phyloP scores from a whole-genome alignment of 2,329 filamentous ascomycete genomes.

The Ascocoryne sarcoides region DNA sequence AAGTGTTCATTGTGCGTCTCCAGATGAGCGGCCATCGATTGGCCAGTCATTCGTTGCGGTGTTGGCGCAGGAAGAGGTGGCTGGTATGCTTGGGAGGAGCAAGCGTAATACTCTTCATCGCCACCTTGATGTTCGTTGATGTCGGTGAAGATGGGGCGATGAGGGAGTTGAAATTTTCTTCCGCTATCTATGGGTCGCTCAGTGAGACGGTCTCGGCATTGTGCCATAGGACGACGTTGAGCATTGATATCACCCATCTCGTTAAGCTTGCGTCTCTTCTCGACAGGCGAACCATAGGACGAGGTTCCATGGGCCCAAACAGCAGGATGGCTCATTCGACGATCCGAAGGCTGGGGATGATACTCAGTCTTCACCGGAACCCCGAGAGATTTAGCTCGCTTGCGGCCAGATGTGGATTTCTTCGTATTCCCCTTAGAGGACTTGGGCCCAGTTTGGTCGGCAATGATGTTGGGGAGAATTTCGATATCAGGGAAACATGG shows the following conservation, averaged over 20 bases:
- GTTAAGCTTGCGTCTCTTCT: conserved; percentile 20
- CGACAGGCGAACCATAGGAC: conserved; percentile 5
- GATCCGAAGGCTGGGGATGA: conserved; percentile 5
- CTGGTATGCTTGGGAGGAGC: conserved; percentile 9
- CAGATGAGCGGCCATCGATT: conserved; percentile 19
- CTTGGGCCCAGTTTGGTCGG: conserved; percentile 23
- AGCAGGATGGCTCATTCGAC: conserved; percentile 16
- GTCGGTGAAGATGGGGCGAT: conserved; percentile 16
- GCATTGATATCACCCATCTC: conserved; percentile 5
- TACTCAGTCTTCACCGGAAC: conserved; percentile 12
- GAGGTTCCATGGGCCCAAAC: conserved; percentile 7
- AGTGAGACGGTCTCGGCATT: conserved; percentile 1
- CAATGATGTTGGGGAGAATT: conserved; percentile 30
- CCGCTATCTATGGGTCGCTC: conserved; percentile 6
- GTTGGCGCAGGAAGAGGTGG: conserved; percentile 20
- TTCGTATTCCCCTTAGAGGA: conserved; percentile 25
- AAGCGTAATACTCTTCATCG: conserved; percentile 13
- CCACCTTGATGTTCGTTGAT: conserved; percentile 18
- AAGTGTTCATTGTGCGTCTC: conserved; percentile 12
- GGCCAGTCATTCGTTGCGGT: conserved; percentile 16
- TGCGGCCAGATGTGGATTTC: conserved; percentile 18
- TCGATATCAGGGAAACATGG: conserved; percentile 33
- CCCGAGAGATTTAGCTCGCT: conserved; percentile 27
- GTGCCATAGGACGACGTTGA: neutral
- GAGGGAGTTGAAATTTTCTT: conserved; percentile 12